Percentiles rank a stretch among this genome's conserved stretches.
These are phyloP conservation scores for Pythium utonaiense DNA, from an alignment of 352 stramenopile genomes.

Conservation along the genomic window DNA sequence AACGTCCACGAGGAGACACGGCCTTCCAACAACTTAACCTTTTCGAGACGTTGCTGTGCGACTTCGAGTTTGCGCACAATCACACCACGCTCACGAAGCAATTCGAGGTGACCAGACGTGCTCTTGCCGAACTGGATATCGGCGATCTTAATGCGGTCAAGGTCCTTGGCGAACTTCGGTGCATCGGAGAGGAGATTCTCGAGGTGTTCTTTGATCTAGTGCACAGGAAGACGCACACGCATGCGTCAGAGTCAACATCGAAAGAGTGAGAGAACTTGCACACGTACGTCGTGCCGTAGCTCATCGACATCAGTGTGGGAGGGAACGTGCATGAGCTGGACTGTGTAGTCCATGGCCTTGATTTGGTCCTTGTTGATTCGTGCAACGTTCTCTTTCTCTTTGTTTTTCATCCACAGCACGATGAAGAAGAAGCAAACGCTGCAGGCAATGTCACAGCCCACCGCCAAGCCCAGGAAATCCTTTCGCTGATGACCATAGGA, in stretches of 20 bases:
- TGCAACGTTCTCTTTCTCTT: constrained; percentile 61
- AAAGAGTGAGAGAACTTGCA: too few species aligned
- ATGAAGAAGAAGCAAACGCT: constrained; percentile 63
- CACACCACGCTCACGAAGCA: constrained; percentile 55
- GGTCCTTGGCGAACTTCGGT: constrained; percentile 43
- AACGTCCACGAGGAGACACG: constrained; percentile 41
- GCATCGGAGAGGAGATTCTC: constrained; percentile 54
- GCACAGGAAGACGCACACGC: too few species aligned
- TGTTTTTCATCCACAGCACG: constrained; percentile 67
- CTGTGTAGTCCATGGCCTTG: constrained; percentile 73
- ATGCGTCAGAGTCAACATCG: too few species aligned
- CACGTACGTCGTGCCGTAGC: constrained; percentile 55
- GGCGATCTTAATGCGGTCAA: constrained; percentile 62
- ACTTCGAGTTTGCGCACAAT: constrained; percentile 65
- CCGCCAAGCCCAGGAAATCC: constrained; percentile 62
- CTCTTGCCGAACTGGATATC: constrained; percentile 81
- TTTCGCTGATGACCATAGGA: too few species aligned
- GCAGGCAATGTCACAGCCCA: constrained; percentile 67
- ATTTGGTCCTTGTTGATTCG: constrained; percentile 61
- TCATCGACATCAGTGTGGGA: constrained; percentile 52
- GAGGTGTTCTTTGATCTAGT: constrained; percentile 59
- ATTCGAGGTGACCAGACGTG: constrained; percentile 50
- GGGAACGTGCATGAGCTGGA: constrained; percentile 68
- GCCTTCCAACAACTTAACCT: constrained; percentile 50
- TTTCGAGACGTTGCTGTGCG: constrained; percentile 61